Conservation (phyloP, 257 asterid genomes). For the Salvia rosmarinus region DNA sequence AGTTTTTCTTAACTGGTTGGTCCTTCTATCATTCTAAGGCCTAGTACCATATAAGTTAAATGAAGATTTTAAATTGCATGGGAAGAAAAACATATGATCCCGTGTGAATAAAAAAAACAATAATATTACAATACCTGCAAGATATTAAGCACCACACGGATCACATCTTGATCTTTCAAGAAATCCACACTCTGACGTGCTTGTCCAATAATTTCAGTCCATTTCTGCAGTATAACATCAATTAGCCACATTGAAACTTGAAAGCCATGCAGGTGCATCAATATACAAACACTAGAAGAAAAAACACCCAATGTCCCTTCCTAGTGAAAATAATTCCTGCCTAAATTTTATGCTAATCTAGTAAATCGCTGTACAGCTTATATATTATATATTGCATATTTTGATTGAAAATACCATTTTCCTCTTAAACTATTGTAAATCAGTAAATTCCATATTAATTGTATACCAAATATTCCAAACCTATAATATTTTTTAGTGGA, state of each 20-base stretch:
- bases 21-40: neutral
- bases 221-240: slow-evolving; percentile 65
- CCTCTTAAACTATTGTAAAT: neutral
- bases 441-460: neutral
- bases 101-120: neutral
- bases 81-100: neutral
- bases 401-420: neutral
- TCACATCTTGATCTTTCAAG: slow-evolving; percentile 89
- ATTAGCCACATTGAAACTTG: slow-evolving; percentile 36
- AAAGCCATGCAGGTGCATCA: slow-evolving; percentile 20
- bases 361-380: neutral
- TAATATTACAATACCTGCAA: slow-evolving; percentile 59
- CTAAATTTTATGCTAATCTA: neutral
- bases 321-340: neutral
- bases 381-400: neutral
- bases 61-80: neutral
- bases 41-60: neutral
- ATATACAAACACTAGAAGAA: neutral
- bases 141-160: slow-evolving; percentile 93
- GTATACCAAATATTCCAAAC: neutral
- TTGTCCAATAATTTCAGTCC: slow-evolving; percentile 92
- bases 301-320: neutral
- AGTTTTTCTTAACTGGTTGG: slow-evolving; percentile 6
- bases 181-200: slow-evolving; percentile 90
- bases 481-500: neutral